Evolutionary conservation across 2,329 filamentous ascomycete genomes (phyloP), one percentile per base, ranked within the genome.

Genomic region (Neofusicoccum laricinum): DNA sequence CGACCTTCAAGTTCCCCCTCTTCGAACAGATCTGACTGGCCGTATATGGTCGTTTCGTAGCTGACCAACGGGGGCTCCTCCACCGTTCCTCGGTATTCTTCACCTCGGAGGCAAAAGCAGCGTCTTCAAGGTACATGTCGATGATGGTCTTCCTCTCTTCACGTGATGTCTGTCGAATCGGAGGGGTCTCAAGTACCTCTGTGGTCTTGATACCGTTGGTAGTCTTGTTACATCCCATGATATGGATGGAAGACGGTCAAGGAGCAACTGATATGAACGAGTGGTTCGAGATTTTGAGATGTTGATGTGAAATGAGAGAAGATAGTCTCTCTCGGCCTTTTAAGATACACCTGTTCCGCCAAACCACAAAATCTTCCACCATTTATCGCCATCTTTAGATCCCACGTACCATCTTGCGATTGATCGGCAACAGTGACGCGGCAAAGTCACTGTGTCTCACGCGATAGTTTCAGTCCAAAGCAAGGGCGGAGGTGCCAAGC

Each of bases 11-110:
- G 73, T 89, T 91, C 64, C 93, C 93, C 73, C 93, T 85, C 85
- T 97, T 97, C 62, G 90, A 89, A 68, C 93, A 93, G 73, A 97
- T 96, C 81, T 94, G 90, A 83, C 96, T 93, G 36, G 93, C 91
- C 6, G 92, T 95, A 77, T 92, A 97, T 46, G 93, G 89, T 63
- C 93, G 85, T 81, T 90, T 93, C 73, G 92, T 97, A 79, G 91
- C 85, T 75, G 90, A 85, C 93, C 93, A 97, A 82, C 93, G 85
- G 59, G 91, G 85, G 71, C 92, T 90, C 50, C 82, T 84, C 93
- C 93, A 97, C 93, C 93, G 97, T 77, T 88, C 80, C 84, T 96
- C 90, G 72, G 96, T 88, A 69, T 88, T 86, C 72, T 88, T 87
- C 67, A 96, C 91, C 75, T 97, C 93, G 67, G 38, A 15, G 11